Percentiles rank a stretch among this genome's conserved stretches.
These are phyloP conservation scores for Stentor coeruleus DNA, from an alignment of 73 alveolate genomes.

Conservation along the genomic window DNA sequence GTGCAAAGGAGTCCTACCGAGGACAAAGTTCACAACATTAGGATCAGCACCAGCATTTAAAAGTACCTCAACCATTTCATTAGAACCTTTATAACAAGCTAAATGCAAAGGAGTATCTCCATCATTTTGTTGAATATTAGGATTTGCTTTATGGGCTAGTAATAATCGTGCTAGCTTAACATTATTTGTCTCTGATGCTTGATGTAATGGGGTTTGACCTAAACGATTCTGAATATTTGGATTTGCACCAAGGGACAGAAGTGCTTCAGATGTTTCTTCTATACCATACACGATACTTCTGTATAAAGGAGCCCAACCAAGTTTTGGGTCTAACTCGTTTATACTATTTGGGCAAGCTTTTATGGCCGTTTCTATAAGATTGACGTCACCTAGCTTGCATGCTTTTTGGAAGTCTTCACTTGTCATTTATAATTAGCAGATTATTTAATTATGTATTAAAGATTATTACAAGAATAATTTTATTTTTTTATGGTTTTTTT, in stretches of 20 bases:
- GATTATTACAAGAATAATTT: no score
- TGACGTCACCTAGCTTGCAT: constrained; percentile 15
- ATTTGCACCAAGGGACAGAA: constrained; percentile 25
- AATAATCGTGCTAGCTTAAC: neutral
- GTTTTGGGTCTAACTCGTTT: constrained; percentile 26
- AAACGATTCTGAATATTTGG: constrained; percentile 24
- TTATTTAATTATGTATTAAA: no score
- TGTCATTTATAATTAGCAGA: no score
- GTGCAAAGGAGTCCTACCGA: constrained; percentile 1
- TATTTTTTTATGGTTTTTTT: no score
- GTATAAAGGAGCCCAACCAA: constrained; percentile 33
- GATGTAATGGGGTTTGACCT: neutral
- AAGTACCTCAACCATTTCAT: constrained; percentile 17
- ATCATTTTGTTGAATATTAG: neutral
- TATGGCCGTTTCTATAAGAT: constrained; percentile 1
- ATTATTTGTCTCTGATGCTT: neutral
- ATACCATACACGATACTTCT: constrained; percentile 26
- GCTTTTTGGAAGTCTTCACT: constrained; percentile 20
- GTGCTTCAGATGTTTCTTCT: constrained; percentile 1
- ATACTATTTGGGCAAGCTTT: neutral
- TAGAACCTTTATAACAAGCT: neutral
- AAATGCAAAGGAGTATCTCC: constrained; percentile 34
- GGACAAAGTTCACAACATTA: constrained; percentile 14
- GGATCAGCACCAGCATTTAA: constrained; percentile 23
- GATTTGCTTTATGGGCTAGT: neutral